Base-by-base conservation (phyloP, 1,284 basidiomycete genomes). In the Somion occarium region DNA sequence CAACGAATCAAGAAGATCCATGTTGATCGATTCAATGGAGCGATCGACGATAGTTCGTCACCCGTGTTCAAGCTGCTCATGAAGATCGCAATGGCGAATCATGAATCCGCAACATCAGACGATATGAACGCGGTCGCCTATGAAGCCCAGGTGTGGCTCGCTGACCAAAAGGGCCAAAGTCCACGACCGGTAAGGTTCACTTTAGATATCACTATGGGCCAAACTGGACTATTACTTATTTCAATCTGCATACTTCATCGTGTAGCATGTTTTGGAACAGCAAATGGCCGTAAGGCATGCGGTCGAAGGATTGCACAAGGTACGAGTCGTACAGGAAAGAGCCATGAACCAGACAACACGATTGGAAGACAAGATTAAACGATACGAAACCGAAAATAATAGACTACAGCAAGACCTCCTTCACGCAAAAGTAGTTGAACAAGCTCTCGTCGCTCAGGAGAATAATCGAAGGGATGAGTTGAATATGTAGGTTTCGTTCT, bases 1-100 rank as follows among this genome's bases (percentile, higher is more conserved):
- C 73, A 76, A 48, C 74, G 77, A 51, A 67, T 79, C 60, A 83
- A 82, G 65, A 82, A 76, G 59, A 67, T 87, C 11, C 76, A 83
- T 63, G 76, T 85, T 56, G 81, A 79, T 63, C 71, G 59, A 20
- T 56, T 51, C 38, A 53, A 47, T 13, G 58, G 43, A 24, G 58
- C 62, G 7, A 37, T n/a, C 47, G 64, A 64, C 45, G 52, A 44
- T 44, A 48, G 44, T 37, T 20, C 24, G 49, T 46, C 20, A 27
- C 53, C 39, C 24, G 70, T 72, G 38, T 45, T 64, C 22, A 68
- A 72, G 42, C 64, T 77, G 15, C 62, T 84, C 46, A 72, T 75
- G 44, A 71, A 72, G 53, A 61, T 85, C 12, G 70, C 71, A 1
- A 57, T 77, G 27, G 69, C 70, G 12, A 83, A 69, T 44, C 61